Base-by-base conservation (phyloP, 1,284 basidiomycete genomes). In the Vanrija sp. region DNA sequence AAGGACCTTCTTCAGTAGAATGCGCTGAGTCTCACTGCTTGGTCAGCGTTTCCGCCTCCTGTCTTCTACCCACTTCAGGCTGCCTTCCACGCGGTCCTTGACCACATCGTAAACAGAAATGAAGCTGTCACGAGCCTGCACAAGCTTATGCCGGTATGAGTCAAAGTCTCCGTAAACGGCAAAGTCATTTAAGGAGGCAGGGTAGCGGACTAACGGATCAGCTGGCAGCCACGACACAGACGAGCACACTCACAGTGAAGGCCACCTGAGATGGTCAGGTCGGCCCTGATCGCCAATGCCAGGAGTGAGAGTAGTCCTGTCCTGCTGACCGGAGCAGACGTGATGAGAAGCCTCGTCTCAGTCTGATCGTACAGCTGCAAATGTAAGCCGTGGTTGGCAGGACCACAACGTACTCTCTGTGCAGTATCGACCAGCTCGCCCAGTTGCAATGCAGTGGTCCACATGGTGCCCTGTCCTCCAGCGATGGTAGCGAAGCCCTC, bases 371-470 rank as follows among this genome's bases (percentile, higher is more conserved):
- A 94, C 0, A 78, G 76, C 78, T 80, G 63, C 34, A 25, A 52
- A 6, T 16, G 34, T 62, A n/a, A 57, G 52, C n/a, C 23, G 12
- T 10, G 5, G 12, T 15, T 12, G 9, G 28, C n/a, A 26, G 18
- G 16, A 6, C 38, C 40, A 9, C 46, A n/a, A 62, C 76, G 61
- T 46, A 93, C 91, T 62, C 93, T 85, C 73, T 97, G 91, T 3
- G 95, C 92, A 1, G 93, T 98, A 76, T 98, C 96, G 54, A 98
- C 87, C 43, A 99, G 86, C 77, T 98, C 95, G 60, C 96, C 96
- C 43, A 99, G 89, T 76, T 98, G 96, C 25, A 99, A 83, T 6
- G 92, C 89, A 0, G 95, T 98, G 0, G 92, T 91, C 96, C 96
- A 99, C 88, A 98, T 97, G 21, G 94, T 98, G 26, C 96, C 96